Evolutionary conservation across 2,329 filamentous ascomycete genomes (phyloP).

Genomic region (Scedosporium dehoogii): DNA sequence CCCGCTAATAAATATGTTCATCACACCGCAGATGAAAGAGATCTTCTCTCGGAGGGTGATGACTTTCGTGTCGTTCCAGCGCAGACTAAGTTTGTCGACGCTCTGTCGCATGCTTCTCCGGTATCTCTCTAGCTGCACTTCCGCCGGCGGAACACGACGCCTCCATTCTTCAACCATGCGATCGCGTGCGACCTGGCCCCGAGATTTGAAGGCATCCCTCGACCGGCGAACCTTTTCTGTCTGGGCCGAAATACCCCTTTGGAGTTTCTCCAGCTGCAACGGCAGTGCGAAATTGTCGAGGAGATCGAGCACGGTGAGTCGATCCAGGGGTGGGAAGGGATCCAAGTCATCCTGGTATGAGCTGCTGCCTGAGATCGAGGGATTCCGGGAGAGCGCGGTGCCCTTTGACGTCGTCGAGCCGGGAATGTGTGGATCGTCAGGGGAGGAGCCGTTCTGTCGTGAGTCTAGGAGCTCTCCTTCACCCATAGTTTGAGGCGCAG

Average conservation of each 20-base stretch:
- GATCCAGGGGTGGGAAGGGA: slow-evolving; percentile 76
- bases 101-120: slow-evolving; percentile 75
- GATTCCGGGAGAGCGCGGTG: slow-evolving; percentile 59
- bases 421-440: slow-evolving; percentile 43
- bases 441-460: slow-evolving; percentile 12
- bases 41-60: slow-evolving; percentile 89
- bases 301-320: slow-evolving; percentile 82
- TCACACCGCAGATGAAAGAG: slow-evolving; percentile 88
- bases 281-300: slow-evolving; percentile 88
- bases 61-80: slow-evolving; percentile 82
- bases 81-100: slow-evolving; percentile 75
- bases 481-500: not conserved
- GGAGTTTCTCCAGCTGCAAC: slow-evolving; percentile 83
- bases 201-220: slow-evolving; percentile 67
- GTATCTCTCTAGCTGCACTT: slow-evolving; percentile 90
- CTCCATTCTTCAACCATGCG: slow-evolving; percentile 91
- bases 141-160: slow-evolving; percentile 71
- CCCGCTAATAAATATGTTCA: slow-evolving; percentile 95
- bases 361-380: slow-evolving; percentile 74
- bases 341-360: slow-evolving; percentile 88
- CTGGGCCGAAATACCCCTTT: slow-evolving; percentile 71
- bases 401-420: slow-evolving; percentile 36
- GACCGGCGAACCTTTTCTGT: slow-evolving; percentile 78
- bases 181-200: slow-evolving; percentile 69
- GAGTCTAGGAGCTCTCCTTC: not conserved